Percentiles rank a stretch among this genome's conserved stretches.
These are phyloP conservation scores for Eimeria maxima DNA, from an alignment of 169 alveolate species.

Conservation along the genomic window DNA sequence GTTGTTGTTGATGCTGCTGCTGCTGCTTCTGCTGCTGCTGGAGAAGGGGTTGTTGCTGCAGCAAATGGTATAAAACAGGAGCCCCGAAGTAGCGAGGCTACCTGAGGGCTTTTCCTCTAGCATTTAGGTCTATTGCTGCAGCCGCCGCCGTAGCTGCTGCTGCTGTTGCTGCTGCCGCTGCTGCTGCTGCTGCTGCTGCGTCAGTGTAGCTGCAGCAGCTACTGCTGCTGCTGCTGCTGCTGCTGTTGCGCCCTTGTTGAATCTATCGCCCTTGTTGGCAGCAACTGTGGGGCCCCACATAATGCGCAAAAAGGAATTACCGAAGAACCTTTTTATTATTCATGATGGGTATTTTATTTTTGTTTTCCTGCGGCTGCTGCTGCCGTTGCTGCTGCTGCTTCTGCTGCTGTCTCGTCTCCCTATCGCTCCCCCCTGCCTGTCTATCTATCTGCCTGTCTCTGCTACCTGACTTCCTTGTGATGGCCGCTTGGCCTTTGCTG, in stretches of 20 bases:
- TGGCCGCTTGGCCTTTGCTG: neutral
- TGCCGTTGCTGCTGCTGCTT: neutral
- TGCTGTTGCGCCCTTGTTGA: neutral
- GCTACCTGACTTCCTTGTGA: neutral
- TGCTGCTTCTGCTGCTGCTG: slow-evolving; percentile 46
- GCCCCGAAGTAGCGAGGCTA: neutral
- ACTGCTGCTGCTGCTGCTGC: neutral
- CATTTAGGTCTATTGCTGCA: neutral
- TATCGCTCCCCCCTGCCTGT: slow-evolving; percentile 24
- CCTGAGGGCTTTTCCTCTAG: neutral
- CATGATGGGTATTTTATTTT: neutral
- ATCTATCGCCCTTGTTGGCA: neutral
- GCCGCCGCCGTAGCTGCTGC: neutral
- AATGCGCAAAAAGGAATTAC: neutral
- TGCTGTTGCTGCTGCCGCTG: neutral
- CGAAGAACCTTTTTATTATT: too few species aligned
- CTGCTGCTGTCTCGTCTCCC: slow-evolving; percentile 58
- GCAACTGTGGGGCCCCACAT: neutral
- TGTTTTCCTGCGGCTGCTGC: neutral
- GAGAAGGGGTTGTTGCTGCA: neutral
- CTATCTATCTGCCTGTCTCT: slow-evolving; percentile 8
- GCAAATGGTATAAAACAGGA: neutral
- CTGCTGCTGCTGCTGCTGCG: neutral
- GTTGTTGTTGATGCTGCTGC: slow-evolving; percentile 34
- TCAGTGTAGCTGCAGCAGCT: neutral